A percentile compares a stretch with the other conserved stretches of the same genome.
These are phyloP conservation scores for Macrocybe gigantea DNA, from an alignment of 768 basidiomycete genomes.

Conservation along the genomic window DNA sequence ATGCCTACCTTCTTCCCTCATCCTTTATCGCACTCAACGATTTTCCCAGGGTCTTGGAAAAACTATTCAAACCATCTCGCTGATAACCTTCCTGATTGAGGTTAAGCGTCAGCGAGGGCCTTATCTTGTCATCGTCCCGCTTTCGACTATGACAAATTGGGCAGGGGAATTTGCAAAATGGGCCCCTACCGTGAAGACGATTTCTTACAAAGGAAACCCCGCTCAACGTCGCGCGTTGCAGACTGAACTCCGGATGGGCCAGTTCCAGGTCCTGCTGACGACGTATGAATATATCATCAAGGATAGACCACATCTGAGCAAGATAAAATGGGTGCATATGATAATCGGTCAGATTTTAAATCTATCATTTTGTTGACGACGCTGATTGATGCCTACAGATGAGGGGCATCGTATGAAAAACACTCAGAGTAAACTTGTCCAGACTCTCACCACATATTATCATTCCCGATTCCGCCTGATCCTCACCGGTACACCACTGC, in stretches of 20 bases:
- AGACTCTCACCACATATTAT: conserved; percentile 89
- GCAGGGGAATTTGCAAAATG: conserved; percentile 95
- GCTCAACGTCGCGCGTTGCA: conserved; percentile 74
- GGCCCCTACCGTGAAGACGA: conserved; percentile 75
- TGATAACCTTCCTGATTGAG: conserved; percentile 94
- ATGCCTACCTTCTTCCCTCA: not conserved
- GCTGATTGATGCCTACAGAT: conserved; percentile 34
- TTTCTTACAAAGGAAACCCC: conserved; percentile 93
- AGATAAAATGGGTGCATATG: conserved; percentile 96
- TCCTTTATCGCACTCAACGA: conserved; percentile 2
- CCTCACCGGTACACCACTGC: conserved; percentile 91
- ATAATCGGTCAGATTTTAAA: conserved; percentile 70
- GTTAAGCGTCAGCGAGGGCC: conserved; percentile 86
- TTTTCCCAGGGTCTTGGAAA: conserved; percentile 80
- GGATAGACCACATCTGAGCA: conserved; percentile 84
- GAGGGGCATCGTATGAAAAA: conserved; percentile 99
- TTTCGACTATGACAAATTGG: conserved; percentile 98
- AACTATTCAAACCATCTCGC: conserved; percentile 91
- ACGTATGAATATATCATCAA: conserved; percentile 99
- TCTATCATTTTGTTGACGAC: not conserved
- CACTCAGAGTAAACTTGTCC: conserved; percentile 80
- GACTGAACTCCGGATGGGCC: conserved; percentile 65
- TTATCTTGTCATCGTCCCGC: conserved; percentile 91
- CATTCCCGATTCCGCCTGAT: conserved; percentile 91
- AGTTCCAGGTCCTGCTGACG: conserved; percentile 90